A percentile compares a stretch with the other conserved stretches of the same genome.
These are phyloP conservation scores for Amanita thiersii DNA, from an alignment of 768 basidiomycete species.

Conservation along the genomic window DNA sequence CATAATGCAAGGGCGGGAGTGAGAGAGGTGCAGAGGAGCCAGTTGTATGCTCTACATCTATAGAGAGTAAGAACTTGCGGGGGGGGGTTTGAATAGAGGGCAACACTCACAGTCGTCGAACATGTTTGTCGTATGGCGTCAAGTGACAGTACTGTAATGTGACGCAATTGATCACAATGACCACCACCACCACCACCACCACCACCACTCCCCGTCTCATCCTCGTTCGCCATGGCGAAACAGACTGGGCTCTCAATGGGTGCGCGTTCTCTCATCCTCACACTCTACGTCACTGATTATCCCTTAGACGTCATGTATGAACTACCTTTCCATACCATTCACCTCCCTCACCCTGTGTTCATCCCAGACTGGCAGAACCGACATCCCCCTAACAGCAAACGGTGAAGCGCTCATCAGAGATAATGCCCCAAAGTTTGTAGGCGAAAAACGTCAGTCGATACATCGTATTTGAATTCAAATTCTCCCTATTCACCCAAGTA, in stretches of 20 bases:
- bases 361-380: conserved; percentile 71
- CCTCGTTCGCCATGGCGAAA: conserved; percentile 83
- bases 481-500: conserved; percentile 28
- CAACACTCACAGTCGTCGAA: conserved; percentile 59
- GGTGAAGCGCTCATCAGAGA: conserved; percentile 67
- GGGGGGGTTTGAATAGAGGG: conserved; percentile 4
- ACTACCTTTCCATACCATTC: not conserved
- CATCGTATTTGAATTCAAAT: not conserved
- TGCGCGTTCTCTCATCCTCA: conserved; percentile 20
- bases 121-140: conserved; percentile 26
- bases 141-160: not conserved
- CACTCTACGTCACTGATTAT: not conserved
- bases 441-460: conserved; percentile 59
- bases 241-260: conserved; percentile 91
- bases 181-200: conserved; percentile 21
- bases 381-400: conserved; percentile 77
- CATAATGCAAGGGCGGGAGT: conserved; percentile 62
- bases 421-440: conserved; percentile 61
- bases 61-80: conserved; percentile 11
- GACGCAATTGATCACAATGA: no score
- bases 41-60: conserved; percentile 84
- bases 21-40: conserved; percentile 35
- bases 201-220: conserved; percentile 67
- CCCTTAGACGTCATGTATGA: conserved; percentile 9
- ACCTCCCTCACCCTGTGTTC: not conserved